Percentiles rank a stretch among this genome's conserved stretches.
These are phyloP conservation scores for Naematelia aurantialba DNA, from an alignment of 768 basidiomycete species.

Conservation along the genomic window DNA sequence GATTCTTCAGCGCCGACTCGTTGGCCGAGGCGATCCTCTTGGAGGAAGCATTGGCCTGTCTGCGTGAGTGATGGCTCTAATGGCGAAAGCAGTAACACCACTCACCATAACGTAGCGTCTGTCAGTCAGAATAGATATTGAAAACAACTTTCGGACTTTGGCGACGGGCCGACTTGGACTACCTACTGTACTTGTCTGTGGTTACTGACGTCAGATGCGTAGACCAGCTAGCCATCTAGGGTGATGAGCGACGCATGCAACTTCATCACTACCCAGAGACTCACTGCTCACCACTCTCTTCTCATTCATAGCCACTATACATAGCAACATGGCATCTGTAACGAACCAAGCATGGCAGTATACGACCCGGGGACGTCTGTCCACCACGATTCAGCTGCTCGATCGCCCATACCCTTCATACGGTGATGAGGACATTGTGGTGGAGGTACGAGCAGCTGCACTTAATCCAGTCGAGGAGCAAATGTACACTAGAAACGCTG, in stretches of 20 bases:
- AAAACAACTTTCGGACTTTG: too few relatives aligned
- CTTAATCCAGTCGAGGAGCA: slow-evolving; percentile 64
- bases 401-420: slow-evolving; percentile 31
- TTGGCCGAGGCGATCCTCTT: slow-evolving; percentile 47
- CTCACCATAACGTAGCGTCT: too few relatives aligned
- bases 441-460: slow-evolving; percentile 59
- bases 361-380: slow-evolving; percentile 20
- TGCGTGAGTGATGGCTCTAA: background rate
- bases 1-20: slow-evolving; percentile 37
- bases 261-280: background rate
- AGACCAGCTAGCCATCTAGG: too few relatives aligned
- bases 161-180: too few relatives aligned
- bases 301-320: background rate
- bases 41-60: slow-evolving; percentile 45
- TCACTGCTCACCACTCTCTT: background rate
- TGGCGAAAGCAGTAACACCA: too few relatives aligned
- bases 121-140: too few relatives aligned
- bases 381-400: slow-evolving; percentile 14
- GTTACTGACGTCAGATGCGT: too few relatives aligned
- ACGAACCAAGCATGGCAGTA: slow-evolving; percentile 24
- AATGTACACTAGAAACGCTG: slow-evolving; percentile 9
- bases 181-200: too few relatives aligned
- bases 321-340: background rate
- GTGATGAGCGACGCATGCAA: background rate
- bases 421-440: slow-evolving; percentile 54